These are phyloP conservation scores for Elasticomyces elasticus DNA, from an alignment of 495 filamentous ascomycete species.

Conservation along the genomic window DNA sequence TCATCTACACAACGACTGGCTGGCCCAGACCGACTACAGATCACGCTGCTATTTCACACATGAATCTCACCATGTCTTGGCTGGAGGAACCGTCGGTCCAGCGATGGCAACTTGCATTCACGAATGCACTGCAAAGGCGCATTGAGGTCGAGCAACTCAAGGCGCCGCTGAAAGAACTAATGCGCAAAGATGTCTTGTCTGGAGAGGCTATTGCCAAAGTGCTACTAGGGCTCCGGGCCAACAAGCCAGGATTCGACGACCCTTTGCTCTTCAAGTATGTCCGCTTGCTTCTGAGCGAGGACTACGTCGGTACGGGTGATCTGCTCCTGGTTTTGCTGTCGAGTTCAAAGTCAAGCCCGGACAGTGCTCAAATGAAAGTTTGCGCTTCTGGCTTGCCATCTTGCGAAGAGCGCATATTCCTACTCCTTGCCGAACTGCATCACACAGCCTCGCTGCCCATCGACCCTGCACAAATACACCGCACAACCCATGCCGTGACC, in stretches of 20 bases:
- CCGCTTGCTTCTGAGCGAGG: not conserved
- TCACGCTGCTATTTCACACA: not conserved
- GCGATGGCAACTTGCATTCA: constrained; percentile 10
- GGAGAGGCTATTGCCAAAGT: constrained; percentile 7
- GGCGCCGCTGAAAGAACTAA: constrained; percentile 1
- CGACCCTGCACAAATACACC: not conserved
- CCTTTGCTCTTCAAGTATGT: constrained; percentile 13
- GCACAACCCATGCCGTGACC: not conserved
- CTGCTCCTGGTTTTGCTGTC: constrained; percentile 7
- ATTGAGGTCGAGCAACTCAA: constrained; percentile 5
- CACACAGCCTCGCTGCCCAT: not conserved
- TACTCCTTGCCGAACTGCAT: constrained; percentile 10
- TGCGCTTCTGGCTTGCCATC: constrained; percentile 1
- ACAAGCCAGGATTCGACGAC: constrained; percentile 1
- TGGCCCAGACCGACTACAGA: too few species aligned
- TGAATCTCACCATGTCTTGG: too few species aligned
- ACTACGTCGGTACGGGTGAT: not conserved
- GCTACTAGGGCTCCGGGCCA: constrained; percentile 12
- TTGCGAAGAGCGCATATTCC: constrained; percentile 19
- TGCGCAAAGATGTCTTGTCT: not conserved
- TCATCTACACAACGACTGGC: too few species aligned
- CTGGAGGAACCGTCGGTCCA: not conserved
- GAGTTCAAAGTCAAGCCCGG: not conserved
- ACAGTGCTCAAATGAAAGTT: not conserved
- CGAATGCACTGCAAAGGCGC: constrained; percentile 10